phyloP scores from a whole-genome alignment of 495 filamentous ascomycete genomes.

The Penicillium pulvis region DNA sequence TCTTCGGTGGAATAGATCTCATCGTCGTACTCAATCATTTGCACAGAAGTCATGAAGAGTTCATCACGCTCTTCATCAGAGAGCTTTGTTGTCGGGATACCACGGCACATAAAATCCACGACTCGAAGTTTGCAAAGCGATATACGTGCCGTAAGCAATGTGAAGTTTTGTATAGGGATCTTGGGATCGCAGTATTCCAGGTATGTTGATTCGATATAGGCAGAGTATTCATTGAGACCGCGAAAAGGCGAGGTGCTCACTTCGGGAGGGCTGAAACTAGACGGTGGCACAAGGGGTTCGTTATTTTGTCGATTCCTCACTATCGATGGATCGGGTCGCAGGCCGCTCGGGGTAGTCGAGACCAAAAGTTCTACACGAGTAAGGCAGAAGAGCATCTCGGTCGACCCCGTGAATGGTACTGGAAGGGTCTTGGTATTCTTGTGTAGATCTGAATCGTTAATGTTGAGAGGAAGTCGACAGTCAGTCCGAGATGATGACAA shows the following conservation, averaged over 20 bases:
- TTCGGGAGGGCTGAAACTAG: background rate
- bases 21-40: slow-evolving; percentile 56
- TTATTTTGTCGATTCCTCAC: background rate
- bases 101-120: slow-evolving; percentile 22
- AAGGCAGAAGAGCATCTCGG: slow-evolving; percentile 31
- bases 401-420: slow-evolving; percentile 10
- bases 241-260: background rate
- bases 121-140: slow-evolving; percentile 46
- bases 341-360: slow-evolving; percentile 12
- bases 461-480: slow-evolving; percentile 38
- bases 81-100: slow-evolving; percentile 3
- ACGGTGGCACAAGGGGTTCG: background rate
- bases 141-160: slow-evolving; percentile 49
- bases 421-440: slow-evolving; percentile 28
- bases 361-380: slow-evolving; percentile 38
- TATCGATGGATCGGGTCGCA: slow-evolving; percentile 11
- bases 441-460: slow-evolving; percentile 41
- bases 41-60: slow-evolving; percentile 49
- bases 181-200: slow-evolving; percentile 61
- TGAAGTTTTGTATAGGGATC: slow-evolving; percentile 60
- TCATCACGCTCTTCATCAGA: slow-evolving; percentile 39
- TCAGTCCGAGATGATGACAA: slow-evolving; percentile 41
- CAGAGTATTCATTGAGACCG: slow-evolving; percentile 44
- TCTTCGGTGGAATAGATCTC: slow-evolving; percentile 45
- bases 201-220: slow-evolving; percentile 52